Percentiles rank a stretch among this genome's conserved stretches.
Conservation (phyloP, 179 eudicot species). For the Monotropa hypopitys region DNA sequence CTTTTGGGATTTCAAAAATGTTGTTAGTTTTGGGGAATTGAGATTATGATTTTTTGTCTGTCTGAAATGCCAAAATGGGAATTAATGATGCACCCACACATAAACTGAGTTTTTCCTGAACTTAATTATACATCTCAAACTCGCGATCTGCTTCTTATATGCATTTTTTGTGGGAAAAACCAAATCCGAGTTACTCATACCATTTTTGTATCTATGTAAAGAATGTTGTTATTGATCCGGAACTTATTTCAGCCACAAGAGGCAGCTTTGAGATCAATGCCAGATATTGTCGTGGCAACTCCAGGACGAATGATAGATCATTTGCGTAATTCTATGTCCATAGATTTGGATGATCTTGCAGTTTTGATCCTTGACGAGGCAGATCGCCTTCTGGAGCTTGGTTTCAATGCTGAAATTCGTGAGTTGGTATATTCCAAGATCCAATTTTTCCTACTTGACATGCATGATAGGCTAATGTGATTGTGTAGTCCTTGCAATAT, state of each 20-base stretch:
- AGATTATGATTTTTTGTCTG: neutral
- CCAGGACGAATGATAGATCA: conserved; percentile 98
- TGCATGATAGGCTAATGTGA: neutral
- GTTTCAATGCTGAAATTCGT: conserved; percentile 80
- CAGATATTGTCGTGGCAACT: conserved; percentile 94
- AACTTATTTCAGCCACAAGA: conserved; percentile 55
- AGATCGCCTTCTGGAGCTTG: conserved; percentile 89
- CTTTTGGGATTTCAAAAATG: neutral
- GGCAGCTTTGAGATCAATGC: conserved; percentile 69
- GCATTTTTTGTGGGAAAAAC: neutral
- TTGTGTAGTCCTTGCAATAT: neutral
- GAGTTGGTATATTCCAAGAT: conserved; percentile 37
- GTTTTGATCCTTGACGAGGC: conserved; percentile 95
- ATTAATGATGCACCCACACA: neutral
- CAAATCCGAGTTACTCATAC: neutral
- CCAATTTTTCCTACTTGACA: neutral
- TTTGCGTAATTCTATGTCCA: conserved; percentile 88
- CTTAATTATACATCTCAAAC: too few species aligned
- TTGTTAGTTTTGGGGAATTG: neutral
- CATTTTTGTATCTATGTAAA: neutral
- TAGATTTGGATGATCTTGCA: conserved; percentile 89
- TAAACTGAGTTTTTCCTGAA: neutral
- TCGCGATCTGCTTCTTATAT: neutral
- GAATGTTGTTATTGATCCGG: neutral
- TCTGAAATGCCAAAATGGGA: neutral